These are phyloP conservation scores for Aspergillus sojae DNA, from an alignment of 2,329 filamentous ascomycete species.

Conservation along the genomic window DNA sequence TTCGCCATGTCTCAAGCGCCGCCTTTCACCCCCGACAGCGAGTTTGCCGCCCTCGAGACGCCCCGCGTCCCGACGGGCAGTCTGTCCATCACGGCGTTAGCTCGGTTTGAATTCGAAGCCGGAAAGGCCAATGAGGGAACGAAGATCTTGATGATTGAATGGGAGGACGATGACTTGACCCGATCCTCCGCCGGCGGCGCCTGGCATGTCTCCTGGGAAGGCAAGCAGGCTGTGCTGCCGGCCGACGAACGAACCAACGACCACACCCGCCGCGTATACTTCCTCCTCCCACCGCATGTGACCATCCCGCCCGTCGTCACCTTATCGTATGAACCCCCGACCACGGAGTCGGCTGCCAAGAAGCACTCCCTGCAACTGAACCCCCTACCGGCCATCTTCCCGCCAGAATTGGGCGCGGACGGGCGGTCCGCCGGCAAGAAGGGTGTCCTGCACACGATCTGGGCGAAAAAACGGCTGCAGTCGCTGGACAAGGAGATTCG, in stretches of 20 bases:
- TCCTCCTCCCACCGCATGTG: constrained; percentile 73
- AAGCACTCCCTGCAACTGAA: constrained; percentile 63
- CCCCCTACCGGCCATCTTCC: constrained; percentile 84
- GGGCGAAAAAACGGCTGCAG: constrained; percentile 80
- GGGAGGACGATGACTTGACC: constrained; percentile 66
- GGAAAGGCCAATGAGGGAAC: constrained; percentile 79
- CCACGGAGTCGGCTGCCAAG: neutral
- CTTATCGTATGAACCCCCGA: constrained; percentile 55
- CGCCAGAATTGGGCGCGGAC: constrained; percentile 70
- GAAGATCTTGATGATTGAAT: constrained; percentile 92
- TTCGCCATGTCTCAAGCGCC: constrained; percentile 20
- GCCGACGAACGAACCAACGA: constrained; percentile 61
- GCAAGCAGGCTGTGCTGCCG: constrained; percentile 72
- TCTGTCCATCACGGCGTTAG: constrained; percentile 62
- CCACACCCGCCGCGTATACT: constrained; percentile 70
- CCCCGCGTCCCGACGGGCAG: constrained; percentile 27
- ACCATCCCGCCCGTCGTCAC: constrained; percentile 72
- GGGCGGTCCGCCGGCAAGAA: constrained; percentile 70
- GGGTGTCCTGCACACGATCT: constrained; percentile 85
- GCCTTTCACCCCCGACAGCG: constrained; percentile 34
- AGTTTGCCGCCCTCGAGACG: constrained; percentile 36
- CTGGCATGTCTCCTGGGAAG: constrained; percentile 84
- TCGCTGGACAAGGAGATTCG: constrained; percentile 77
- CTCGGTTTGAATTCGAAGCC: constrained; percentile 84
- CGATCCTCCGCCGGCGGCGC: constrained; percentile 41